Evolutionary conservation across 23 red algal species (phyloP).

Genomic region (Gracilariopsis chorda): DNA sequence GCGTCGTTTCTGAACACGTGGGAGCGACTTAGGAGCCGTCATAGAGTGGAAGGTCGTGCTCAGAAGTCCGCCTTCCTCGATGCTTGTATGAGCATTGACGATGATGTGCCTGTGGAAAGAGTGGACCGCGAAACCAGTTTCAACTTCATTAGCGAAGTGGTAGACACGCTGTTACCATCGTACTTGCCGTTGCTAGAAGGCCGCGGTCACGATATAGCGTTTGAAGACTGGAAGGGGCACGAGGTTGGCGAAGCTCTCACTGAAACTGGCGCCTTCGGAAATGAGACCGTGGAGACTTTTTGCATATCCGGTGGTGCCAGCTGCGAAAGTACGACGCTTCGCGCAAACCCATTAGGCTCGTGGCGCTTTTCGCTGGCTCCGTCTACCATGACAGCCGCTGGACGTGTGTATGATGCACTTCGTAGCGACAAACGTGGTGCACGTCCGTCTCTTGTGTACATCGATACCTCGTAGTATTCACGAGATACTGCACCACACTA

Average conservation of each 20-base stretch:
- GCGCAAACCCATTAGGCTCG: slow-evolving; percentile 46
- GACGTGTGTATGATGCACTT: slow-evolving; percentile 28
- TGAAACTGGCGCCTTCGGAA: slow-evolving; percentile 2
- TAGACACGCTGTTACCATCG: slow-evolving; percentile 49
- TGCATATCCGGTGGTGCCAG: slow-evolving; percentile 37
- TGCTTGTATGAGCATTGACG: not conserved
- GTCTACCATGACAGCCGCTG: slow-evolving; percentile 37
- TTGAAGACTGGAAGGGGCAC: slow-evolving; percentile 18
- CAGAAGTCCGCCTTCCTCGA: not conserved
- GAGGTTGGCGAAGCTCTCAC: not conserved
- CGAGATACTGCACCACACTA: too few relatives aligned
- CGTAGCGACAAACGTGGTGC: not conserved
- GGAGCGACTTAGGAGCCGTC: not conserved
- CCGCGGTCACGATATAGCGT: not conserved
- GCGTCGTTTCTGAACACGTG: slow-evolving; percentile 39
- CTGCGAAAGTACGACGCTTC: slow-evolving; percentile 47
- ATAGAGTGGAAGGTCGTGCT: not conserved
- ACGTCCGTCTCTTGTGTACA: not conserved
- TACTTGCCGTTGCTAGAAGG: slow-evolving; percentile 35
- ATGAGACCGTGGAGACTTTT: slow-evolving; percentile 35
- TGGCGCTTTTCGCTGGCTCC: slow-evolving; percentile 59
- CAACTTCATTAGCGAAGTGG: slow-evolving; percentile 40
- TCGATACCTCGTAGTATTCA: not conserved
- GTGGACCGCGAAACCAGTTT: slow-evolving; percentile 21
- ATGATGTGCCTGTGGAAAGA: not conserved